Base-by-base conservation (phyloP, 306 rosid genomes). In the Cucumis hystrix region DNA sequence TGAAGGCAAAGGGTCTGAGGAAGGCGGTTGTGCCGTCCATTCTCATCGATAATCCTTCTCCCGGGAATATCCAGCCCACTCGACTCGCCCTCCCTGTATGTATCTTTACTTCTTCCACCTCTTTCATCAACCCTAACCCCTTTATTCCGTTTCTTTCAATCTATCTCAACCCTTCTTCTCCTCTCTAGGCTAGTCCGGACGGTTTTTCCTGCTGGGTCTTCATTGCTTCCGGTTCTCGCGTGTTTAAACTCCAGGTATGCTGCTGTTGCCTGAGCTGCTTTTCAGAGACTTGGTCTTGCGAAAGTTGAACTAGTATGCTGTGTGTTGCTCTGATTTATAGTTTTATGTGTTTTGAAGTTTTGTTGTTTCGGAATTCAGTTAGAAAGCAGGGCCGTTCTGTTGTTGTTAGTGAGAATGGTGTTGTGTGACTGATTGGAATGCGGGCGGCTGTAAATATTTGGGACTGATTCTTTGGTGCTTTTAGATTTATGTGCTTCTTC, bases 81-180 rank as follows among this genome's bases (percentile, higher is more conserved):
- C 96, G 98, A 56, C 94, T 94, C 59, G 90, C 98, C 57, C 92
- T 91, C 67, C 89, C 88, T 86, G 97, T 85, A 63, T 37, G 8
- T 37, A 5, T 69, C 11, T 25, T n/a, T 2, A 7, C 15, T 49
- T 25, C 41, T 14, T 23, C 23, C 57, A 7, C 3, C 14, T 35
- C 6, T 20, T 13, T 37, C 77, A 20, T 43, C 35, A 59, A 59
- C 43, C 78, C 80, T 75, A 49, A 60, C 25, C 54, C 60, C 68
- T 54, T 17, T 40, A 25, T 57, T 43, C 62, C 59, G 10, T 35
- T 41, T 12, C 25, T n/a, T 14, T 62, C 61, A 37, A 56, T 71
- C 4, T 58, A 78, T 51, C 10, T 12, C 8, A 17, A 25, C 30
- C 18, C 63, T 51, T 70, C 17, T 28, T 8, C 39, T 25, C 13